These are phyloP conservation scores for Candida pseudoglaebosa DNA, from an alignment of 805 yeast genomes.

Conservation along the genomic window DNA sequence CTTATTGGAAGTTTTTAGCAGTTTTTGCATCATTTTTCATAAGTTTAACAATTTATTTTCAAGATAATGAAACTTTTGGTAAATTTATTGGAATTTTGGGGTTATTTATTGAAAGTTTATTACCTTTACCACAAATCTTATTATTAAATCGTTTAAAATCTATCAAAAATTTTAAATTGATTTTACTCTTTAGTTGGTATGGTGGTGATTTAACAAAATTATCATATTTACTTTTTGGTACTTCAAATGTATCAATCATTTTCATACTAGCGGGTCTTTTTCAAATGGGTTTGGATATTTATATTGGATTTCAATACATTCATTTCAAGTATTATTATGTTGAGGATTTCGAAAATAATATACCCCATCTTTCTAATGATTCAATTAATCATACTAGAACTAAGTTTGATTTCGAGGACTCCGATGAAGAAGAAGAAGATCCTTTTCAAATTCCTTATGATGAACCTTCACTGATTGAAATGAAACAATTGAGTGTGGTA, in stretches of 20 bases:
- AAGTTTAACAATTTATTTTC: constrained; percentile 38
- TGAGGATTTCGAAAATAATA: constrained; percentile 2
- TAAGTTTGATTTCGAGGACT: background rate
- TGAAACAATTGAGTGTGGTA: constrained; percentile 2
- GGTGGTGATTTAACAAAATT: constrained; percentile 84
- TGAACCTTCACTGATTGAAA: constrained; percentile 1
- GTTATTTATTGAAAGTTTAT: constrained; percentile 63
- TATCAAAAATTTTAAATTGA: constrained; percentile 73
- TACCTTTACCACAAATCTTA: constrained; percentile 78
- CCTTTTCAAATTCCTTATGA: background rate
- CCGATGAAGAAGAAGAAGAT: background rate
- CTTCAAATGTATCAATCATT: constrained; percentile 59
- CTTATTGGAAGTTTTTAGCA: constrained; percentile 61
- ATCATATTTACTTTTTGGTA: constrained; percentile 70
- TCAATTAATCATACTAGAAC: background rate
- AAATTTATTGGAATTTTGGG: constrained; percentile 57
- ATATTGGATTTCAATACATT: constrained; percentile 69
- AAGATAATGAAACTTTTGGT: constrained; percentile 36
- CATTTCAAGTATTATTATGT: constrained; percentile 44
- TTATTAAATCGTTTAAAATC: constrained; percentile 61
- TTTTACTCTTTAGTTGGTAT: constrained; percentile 78
- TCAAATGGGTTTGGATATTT: constrained; percentile 71
- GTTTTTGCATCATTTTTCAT: constrained; percentile 41
- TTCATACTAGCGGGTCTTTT: constrained; percentile 70
- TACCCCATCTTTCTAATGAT: background rate